These are phyloP conservation scores for Pestalotiopsis sp. DNA, from an alignment of 2,329 filamentous ascomycete genomes.

Conservation along the genomic window DNA sequence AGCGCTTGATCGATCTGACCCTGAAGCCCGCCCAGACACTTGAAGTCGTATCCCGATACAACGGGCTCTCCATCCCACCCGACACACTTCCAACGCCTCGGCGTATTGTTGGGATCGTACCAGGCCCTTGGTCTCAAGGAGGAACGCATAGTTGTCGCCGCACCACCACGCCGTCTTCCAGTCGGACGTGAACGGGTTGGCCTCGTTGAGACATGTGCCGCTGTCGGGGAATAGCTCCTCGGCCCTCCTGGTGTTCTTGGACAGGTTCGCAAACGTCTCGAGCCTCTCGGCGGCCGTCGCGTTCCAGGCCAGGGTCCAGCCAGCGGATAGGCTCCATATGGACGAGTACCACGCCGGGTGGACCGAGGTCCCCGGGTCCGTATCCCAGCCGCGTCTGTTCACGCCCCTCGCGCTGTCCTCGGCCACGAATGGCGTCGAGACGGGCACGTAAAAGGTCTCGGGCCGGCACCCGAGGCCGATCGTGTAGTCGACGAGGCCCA, in stretches of 20 bases:
- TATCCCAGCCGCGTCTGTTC: neutral
- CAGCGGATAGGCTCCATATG: slow-evolving; percentile 18
- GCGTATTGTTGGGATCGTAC: slow-evolving; percentile 32
- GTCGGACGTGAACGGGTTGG: slow-evolving; percentile 32
- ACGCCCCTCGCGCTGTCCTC: neutral
- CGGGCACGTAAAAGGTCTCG: slow-evolving; percentile 20
- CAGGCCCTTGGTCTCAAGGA: slow-evolving; percentile 32
- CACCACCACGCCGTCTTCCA: slow-evolving; percentile 37
- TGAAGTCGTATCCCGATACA: slow-evolving; percentile 3
- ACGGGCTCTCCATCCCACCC: slow-evolving; percentile 20
- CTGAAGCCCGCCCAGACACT: neutral
- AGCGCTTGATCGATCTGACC: neutral
- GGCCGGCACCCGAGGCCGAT: slow-evolving; percentile 16
- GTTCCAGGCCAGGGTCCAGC: slow-evolving; percentile 17
- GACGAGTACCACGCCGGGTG: slow-evolving; percentile 22
- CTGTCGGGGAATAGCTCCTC: slow-evolving; percentile 23
- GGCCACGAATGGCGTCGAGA: slow-evolving; percentile 19
- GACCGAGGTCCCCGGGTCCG: slow-evolving; percentile 15
- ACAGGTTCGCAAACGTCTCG: slow-evolving; percentile 17
- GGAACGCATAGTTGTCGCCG: slow-evolving; percentile 30
- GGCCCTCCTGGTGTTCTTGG: slow-evolving; percentile 14
- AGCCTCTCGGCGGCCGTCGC: slow-evolving; percentile 20
- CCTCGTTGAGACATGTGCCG: slow-evolving; percentile 41
- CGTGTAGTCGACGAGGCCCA: slow-evolving; percentile 12
- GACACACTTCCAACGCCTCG: slow-evolving; percentile 27